Base-by-base conservation (phyloP, 2,329 filamentous ascomycete species). In the Chaetothyriales sp. region DNA sequence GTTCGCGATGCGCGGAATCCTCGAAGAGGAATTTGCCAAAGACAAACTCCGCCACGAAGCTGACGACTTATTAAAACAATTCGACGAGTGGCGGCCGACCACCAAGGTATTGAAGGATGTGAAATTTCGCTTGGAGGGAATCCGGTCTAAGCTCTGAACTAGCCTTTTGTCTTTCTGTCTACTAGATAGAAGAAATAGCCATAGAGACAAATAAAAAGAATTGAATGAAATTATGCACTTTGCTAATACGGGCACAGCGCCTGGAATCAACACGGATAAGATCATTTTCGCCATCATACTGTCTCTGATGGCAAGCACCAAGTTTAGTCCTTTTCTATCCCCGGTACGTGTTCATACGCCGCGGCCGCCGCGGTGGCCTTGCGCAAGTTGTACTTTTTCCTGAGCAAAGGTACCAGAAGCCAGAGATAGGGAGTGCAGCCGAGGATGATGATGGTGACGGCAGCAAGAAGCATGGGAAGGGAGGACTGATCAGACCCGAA, bases 91-190 rank as follows among this genome's bases (percentile, higher is more conserved):
- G 92, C 89, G 85, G 64, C 92, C 92, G 0, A 77, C 75, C 0
- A 94, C 83, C 6, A 98, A 97, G 71, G 86, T 86, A 44, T 70
- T 98, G 53, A 95, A 92, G 70, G 92, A 98, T 68, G 89, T 98
- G 46, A 94, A 94, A 68, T 97, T 94, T 68, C 77, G 92, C 56
- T 73, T 98, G 18, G 92, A 97, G 70, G 90, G 85, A 2, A 86
- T 98, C 45, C 78, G 87, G 62, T 95, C 88, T 47, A 94, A 89
- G 69, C 71, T 95, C 9, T 81, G 10, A 40, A 33, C 29, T 33
- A 5, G 29, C 7, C 10, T 9, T 33, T 5, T 33, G 3, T 33
- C 29, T 13, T 33, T 13, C 29, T 33, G 29, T 9, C 29, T 33
- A 9, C 10, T 4, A 9, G 10, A 33, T 33, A 33, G 29, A 33